Base-by-base conservation (phyloP, 1,284 basidiomycete genomes). In the Gymnopus androsaceus region DNA sequence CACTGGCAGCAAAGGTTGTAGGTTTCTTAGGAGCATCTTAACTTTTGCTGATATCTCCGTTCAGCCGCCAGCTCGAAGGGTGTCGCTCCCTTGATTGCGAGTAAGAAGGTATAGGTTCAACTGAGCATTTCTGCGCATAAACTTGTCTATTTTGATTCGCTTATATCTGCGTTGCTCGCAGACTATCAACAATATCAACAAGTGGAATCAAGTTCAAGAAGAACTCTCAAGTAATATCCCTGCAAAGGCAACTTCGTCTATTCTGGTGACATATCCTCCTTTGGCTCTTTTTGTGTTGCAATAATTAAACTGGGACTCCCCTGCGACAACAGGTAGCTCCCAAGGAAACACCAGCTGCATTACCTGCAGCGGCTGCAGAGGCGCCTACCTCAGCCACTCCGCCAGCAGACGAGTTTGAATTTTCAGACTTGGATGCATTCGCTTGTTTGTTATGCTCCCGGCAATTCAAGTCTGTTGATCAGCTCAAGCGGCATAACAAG, bases 131-230 rank as follows among this genome's bases (percentile, higher is more conserved):
- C n/a, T 44, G 50, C 44, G 30, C 19, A 37, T 33, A 25, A 41
- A 41, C 3, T 42, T 12, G 6, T 27, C n/a, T 28, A 28, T 47
- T 28, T 33, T 14, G 28, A 38, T 51, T 21, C 23, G 42, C 45
- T 54, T 27, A 50, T 50, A 50, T 23, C 48, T 45, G 41, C 41
- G 34, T 45, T 37, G 34, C 17, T 45, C 31, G 41, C 57, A 95
- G 93, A 90, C 87, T 45, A 88, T 82, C 48, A 90, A 84, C 69
- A 94, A 95, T 65, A 96, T 98, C 68, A 87, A 81, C 66, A 96
- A 97, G 66, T 97, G 94, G 94, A 96, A 94, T 69, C 90, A 88
- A 74, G 92, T 94, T 15, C 92, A 95, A 72, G 87, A 87, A 71
- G 94, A 92, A 65, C 79, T 95, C 28, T 83, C 78, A 31, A 75